These are phyloP conservation scores for Larix sibirica DNA, from an alignment of 83 land plant genomes.

Conservation along the genomic window DNA sequence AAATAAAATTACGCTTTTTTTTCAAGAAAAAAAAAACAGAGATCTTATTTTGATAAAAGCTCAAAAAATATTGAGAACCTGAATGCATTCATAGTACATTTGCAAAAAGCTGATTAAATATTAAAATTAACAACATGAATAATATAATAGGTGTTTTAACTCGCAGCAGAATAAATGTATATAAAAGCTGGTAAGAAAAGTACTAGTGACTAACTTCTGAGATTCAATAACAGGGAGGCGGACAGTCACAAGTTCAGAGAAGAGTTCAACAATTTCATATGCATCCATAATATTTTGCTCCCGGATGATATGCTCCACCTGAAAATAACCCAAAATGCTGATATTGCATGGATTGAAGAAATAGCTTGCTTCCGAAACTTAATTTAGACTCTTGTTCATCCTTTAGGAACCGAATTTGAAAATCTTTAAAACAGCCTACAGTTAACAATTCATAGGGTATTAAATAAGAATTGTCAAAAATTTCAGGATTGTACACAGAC, in stretches of 20 bases:
- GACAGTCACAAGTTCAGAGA: slow-evolving; percentile 74
- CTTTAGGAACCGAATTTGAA: background rate
- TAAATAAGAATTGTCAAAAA: background rate
- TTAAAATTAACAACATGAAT: too few relatives aligned
- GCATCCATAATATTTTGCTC: slow-evolving; percentile 95
- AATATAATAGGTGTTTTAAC: too few relatives aligned
- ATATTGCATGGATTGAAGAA: slow-evolving; percentile 3
- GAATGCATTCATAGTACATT: too few relatives aligned
- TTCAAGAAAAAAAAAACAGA: too few relatives aligned
- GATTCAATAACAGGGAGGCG: slow-evolving; percentile 88
- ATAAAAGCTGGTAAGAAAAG: background rate
- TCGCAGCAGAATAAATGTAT: too few relatives aligned
- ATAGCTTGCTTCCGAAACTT: background rate
- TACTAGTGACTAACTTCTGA: slow-evolving; percentile 52
- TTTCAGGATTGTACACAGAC: slow-evolving; percentile 32
- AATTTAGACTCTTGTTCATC: background rate
- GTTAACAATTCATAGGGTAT: background rate
- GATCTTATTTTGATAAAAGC: too few relatives aligned
- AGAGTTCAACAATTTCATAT: slow-evolving; percentile 82
- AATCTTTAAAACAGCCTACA: background rate
- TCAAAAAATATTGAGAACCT: too few relatives aligned
- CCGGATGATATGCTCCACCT: slow-evolving; percentile 85
- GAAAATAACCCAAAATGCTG: background rate
- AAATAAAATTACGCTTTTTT: too few relatives aligned
- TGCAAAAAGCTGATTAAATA: too few relatives aligned